phyloP scores from a whole-genome alignment of 352 stramenopile species.

The Pythium coloratum region DNA sequence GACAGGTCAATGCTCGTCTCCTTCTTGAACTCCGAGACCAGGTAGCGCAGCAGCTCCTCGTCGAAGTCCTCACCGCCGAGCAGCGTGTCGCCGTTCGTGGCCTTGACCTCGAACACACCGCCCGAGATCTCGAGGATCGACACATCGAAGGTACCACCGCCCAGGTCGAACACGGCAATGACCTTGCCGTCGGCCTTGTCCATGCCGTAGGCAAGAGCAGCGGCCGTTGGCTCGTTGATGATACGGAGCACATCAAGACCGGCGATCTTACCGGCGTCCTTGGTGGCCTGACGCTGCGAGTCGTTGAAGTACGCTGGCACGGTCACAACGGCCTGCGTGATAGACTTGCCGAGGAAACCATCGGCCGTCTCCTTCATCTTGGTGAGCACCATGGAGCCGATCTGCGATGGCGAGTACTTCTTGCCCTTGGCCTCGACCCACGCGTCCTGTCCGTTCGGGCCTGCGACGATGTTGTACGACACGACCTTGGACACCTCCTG shows the following conservation, averaged over 20 bases:
- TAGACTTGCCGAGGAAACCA: constrained; percentile 31
- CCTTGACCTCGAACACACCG: constrained; percentile 96
- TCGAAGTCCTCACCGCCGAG: constrained; percentile 95
- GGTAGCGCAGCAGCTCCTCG: constrained; percentile 93
- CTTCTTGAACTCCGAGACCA: constrained; percentile 91
- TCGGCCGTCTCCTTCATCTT: constrained; percentile 53
- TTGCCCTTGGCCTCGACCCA: constrained; percentile 43
- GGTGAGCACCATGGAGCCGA: constrained; percentile 53
- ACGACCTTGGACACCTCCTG: constrained; percentile 84
- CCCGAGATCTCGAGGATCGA: constrained; percentile 93
- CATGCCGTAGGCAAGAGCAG: constrained; percentile 94
- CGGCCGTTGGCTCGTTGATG: constrained; percentile 94
- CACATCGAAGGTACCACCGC: constrained; percentile 95
- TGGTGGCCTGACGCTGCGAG: constrained; percentile 31
- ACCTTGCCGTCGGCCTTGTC: constrained; percentile 96
- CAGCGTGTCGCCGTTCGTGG: constrained; percentile 93
- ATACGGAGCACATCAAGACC: constrained; percentile 43
- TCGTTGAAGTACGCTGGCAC: constrained; percentile 34
- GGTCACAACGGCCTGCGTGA: constrained; percentile 32
- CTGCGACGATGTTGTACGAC: constrained; percentile 64
- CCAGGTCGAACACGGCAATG: constrained; percentile 96
- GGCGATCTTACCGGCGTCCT: constrained; percentile 31
- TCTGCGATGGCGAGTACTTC: constrained; percentile 65
- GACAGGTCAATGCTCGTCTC: constrained; percentile 89
- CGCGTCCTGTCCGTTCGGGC: too few relatives aligned